phyloP scores from a whole-genome alignment of 148 eudicot genomes.

The Chenopodium album region DNA sequence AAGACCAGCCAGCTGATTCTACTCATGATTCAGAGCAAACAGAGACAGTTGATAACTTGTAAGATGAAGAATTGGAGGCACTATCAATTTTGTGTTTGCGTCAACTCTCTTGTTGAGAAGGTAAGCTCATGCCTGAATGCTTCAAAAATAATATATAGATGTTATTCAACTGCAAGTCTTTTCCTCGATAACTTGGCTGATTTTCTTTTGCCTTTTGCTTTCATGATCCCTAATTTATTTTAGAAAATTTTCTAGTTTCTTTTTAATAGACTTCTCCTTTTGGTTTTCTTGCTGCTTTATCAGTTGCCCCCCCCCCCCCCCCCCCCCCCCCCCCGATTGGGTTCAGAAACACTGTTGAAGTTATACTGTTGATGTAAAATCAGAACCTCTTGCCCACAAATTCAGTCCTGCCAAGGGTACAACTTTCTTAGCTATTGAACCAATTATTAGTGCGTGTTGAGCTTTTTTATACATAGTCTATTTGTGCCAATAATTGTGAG shows the following conservation, averaged over 20 bases:
- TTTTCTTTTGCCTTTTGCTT: background rate
- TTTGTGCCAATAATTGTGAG: background rate
- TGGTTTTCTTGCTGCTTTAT: background rate
- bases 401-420: background rate
- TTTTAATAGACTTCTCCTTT: background rate
- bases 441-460: background rate
- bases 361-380: background rate
- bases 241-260: no score
- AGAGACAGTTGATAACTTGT: slow-evolving; percentile 31
- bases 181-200: background rate
- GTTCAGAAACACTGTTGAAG: background rate
- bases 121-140: slow-evolving; percentile 10
- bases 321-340: background rate
- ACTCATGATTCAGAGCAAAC: slow-evolving; percentile 31
- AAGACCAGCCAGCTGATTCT: slow-evolving; percentile 22
- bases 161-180: background rate
- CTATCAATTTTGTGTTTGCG: background rate
- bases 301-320: background rate
- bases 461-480: background rate
- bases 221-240: no score
- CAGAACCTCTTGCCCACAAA: background rate
- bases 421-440: background rate
- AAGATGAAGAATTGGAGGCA: slow-evolving; percentile 3
- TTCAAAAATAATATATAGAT: background rate
- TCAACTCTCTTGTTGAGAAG: slow-evolving; percentile 18